Conservation (phyloP, 306 rosid genomes). For the Trifolium repens region DNA sequence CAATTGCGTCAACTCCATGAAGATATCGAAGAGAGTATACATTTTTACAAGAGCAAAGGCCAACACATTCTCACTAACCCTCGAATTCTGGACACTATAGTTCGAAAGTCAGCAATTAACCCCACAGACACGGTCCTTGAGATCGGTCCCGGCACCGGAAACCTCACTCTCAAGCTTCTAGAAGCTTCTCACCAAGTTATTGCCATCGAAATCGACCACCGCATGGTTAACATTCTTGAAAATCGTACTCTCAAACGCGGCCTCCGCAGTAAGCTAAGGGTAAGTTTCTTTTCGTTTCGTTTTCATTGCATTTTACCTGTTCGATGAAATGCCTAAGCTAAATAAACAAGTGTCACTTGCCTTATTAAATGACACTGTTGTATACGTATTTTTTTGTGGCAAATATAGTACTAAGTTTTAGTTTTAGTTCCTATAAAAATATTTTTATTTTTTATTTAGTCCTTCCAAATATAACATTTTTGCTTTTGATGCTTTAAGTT, state of each 20-base stretch:
- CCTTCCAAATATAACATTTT: too few relatives aligned
- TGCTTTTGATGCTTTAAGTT: too few relatives aligned
- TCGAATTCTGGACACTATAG: slow-evolving; percentile 69
- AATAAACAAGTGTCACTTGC: background rate
- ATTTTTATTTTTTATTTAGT: too few relatives aligned
- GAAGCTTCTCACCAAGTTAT: slow-evolving; percentile 68
- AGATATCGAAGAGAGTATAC: slow-evolving; percentile 38
- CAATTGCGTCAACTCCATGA: slow-evolving; percentile 44
- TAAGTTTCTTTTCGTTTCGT: slow-evolving; percentile 33
- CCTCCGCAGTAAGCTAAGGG: slow-evolving; percentile 48
- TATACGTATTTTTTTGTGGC: too few relatives aligned
- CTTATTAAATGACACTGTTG: background rate
- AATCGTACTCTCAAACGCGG: slow-evolving; percentile 53
- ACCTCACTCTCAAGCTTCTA: slow-evolving; percentile 85
- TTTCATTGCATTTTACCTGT: background rate
- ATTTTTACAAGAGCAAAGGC: slow-evolving; percentile 73
- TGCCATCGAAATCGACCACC: slow-evolving; percentile 73
- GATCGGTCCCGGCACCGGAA: slow-evolving; percentile 96
- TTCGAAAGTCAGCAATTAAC: slow-evolving; percentile 63
- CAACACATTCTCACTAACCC: slow-evolving; percentile 86
- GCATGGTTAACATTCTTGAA: slow-evolving; percentile 78
- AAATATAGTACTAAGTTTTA: too few relatives aligned
- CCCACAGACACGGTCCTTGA: slow-evolving; percentile 90
- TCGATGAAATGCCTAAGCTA: slow-evolving; percentile 37
- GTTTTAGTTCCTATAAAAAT: too few relatives aligned